A percentile compares a stretch with the other conserved stretches of the same genome.
Conservation (phyloP, 1,284 basidiomycete species). For the Abortiporus biennis region DNA sequence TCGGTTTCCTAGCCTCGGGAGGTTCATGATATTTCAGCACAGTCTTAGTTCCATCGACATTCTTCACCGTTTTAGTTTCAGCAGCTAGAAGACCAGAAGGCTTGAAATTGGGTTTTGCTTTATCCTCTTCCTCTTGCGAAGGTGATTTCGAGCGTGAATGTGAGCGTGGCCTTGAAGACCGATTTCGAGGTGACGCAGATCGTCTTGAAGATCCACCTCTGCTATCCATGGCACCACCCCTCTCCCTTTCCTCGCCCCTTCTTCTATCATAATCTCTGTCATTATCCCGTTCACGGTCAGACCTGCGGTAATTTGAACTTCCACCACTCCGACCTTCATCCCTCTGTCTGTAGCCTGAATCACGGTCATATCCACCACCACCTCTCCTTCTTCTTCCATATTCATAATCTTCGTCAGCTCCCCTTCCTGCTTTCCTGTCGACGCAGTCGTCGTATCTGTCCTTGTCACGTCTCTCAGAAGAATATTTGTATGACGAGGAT, state of each 20-base stretch:
- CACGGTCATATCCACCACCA: slow-evolving; percentile 1
- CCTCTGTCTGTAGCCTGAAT: slow-evolving; percentile 2
- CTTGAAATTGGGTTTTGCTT: slow-evolving; percentile 82
- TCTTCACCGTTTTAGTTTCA: slow-evolving; percentile 85
- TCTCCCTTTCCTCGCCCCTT: slow-evolving; percentile 2
- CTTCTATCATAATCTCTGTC: too few species aligned
- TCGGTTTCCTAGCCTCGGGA: slow-evolving; percentile 92
- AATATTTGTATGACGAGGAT: too few species aligned
- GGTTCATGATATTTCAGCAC: slow-evolving; percentile 98
- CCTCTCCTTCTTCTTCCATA: slow-evolving; percentile 7
- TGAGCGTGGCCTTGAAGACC: slow-evolving; percentile 29
- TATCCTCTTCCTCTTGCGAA: slow-evolving; percentile 39
- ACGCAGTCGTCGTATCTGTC: slow-evolving; percentile 11
- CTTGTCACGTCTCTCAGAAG: slow-evolving; percentile 28
- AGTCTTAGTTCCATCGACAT: slow-evolving; percentile 71
- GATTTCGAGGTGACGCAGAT: slow-evolving; percentile 48
- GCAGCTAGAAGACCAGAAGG: slow-evolving; percentile 90
- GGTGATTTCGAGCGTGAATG: slow-evolving; percentile 20
- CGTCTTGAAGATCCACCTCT: slow-evolving; percentile 38
- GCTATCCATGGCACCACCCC: slow-evolving; percentile 4
- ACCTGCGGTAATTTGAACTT: slow-evolving; percentile 8
- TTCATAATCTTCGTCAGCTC: slow-evolving; percentile 3
- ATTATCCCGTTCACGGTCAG: slow-evolving; percentile 9
- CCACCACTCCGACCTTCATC: slow-evolving; percentile 17
- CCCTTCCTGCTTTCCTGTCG: slow-evolving; percentile 4